phyloP scores from a whole-genome alignment of 1,139 yeast species.

The Candida sojae region DNA sequence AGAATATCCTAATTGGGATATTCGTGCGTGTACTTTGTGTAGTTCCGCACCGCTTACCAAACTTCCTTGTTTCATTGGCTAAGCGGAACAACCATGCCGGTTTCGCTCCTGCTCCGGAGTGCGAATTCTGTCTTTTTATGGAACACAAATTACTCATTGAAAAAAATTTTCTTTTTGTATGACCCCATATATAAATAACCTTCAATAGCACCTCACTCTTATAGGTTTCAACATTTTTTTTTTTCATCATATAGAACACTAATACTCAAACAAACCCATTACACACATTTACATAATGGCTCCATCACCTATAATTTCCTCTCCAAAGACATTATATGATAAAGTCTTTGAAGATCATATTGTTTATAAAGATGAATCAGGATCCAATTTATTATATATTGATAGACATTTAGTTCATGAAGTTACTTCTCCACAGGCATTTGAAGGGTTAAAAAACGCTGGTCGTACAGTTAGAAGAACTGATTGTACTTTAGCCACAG shows the following conservation, averaged over 20 bases:
- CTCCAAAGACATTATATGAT: constrained; percentile 81
- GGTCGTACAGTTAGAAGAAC: constrained; percentile 86
- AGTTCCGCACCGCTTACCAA: neutral
- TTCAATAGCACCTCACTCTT: neutral
- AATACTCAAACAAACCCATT: neutral
- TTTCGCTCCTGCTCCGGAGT: constrained; percentile 9
- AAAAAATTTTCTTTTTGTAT: constrained; percentile 1
- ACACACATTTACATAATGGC: neutral
- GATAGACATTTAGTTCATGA: constrained; percentile 98
- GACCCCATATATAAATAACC: neutral
- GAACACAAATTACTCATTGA: neutral
- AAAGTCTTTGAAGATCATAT: constrained; percentile 94
- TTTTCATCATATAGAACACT: neutral
- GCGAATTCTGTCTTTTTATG: neutral
- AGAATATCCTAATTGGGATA: neutral
- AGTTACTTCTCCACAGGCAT: constrained; percentile 98
- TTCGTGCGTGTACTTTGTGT: too few species aligned
- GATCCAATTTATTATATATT: constrained; percentile 82
- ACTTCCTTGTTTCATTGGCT: neutral
- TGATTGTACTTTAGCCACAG: constrained; percentile 96
- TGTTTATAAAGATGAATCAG: constrained; percentile 85
- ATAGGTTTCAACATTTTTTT: neutral
- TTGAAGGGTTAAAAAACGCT: constrained; percentile 89
- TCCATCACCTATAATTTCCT: constrained; percentile 10
- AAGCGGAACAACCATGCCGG: neutral